A percentile compares a stretch with the other conserved stretches of the same genome.
These are phyloP conservation scores for Thecamonas trahens DNA, from an alignment of 78 protist species.

Conservation along the genomic window DNA sequence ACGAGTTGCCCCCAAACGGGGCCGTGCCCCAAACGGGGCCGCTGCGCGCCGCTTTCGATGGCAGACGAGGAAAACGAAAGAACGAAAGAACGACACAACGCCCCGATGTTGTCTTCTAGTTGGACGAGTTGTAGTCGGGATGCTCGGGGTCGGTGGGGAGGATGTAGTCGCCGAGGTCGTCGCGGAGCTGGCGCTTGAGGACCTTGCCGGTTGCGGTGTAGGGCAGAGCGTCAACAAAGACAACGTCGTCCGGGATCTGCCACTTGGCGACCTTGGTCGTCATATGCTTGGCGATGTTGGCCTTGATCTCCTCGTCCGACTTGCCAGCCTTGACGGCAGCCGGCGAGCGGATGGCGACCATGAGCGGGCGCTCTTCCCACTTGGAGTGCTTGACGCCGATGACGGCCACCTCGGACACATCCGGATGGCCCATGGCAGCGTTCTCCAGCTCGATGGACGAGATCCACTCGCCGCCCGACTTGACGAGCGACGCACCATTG, in stretches of 20 bases:
- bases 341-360: not conserved
- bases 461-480: constrained; percentile 19
- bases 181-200: constrained; percentile 1
- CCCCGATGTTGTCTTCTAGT: too few species aligned
- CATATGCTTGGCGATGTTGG: not conserved
- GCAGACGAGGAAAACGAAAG: too few species aligned
- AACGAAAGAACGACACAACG: too few species aligned
- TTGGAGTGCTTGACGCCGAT: not conserved
- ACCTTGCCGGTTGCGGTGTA: not conserved
- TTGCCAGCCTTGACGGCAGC: not conserved
- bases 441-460: not conserved
- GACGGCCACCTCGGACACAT: constrained; percentile 1
- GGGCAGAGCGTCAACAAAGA: not conserved
- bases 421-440: not conserved
- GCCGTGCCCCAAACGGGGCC: too few species aligned
- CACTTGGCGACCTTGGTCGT: not conserved
- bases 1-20: too few species aligned
- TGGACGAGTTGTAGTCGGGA: too few species aligned
- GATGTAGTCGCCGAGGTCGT: not conserved
- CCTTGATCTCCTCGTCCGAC: not conserved
- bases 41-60: too few species aligned
- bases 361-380: constrained; percentile 9
- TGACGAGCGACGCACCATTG: too few species aligned
- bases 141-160: too few species aligned
- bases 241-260: not conserved